Conservation (phyloP, 2,329 filamentous ascomycete species). For the Tolypocladium guangdongense region DNA sequence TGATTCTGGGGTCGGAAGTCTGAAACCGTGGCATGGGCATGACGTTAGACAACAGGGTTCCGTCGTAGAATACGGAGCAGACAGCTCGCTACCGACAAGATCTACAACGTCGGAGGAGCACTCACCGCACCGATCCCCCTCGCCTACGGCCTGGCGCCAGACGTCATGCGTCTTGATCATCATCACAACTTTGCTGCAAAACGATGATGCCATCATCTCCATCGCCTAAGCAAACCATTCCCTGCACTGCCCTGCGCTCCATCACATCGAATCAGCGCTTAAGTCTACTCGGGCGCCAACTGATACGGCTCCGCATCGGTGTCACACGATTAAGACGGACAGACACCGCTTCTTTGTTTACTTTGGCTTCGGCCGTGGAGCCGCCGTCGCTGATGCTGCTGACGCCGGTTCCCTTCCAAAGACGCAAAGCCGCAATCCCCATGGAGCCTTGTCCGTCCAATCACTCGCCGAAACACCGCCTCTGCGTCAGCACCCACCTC, state of each 20-base stretch:
- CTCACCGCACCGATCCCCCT: conserved; percentile 3
- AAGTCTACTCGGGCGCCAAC: not conserved
- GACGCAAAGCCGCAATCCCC: not conserved
- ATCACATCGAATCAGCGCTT: not conserved
- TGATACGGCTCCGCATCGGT: not conserved
- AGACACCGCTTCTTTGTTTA: not conserved
- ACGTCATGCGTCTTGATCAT: conserved; percentile 2
- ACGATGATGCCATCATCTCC: not conserved
- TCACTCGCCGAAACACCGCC: not conserved
- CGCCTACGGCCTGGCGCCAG: not conserved
- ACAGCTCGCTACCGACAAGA: not conserved
- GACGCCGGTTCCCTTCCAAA: not conserved
- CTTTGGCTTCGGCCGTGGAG: not conserved
- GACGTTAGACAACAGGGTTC: conserved; percentile 4
- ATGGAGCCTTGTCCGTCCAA: not conserved
- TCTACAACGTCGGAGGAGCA: not conserved
- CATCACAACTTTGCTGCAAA: conserved; percentile 1
- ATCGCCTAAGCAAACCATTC: not conserved
- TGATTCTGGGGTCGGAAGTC: not conserved
- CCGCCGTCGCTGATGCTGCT: not conserved
- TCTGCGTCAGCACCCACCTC: conserved; percentile 1
- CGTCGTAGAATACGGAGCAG: not conserved
- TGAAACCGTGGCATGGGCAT: conserved; percentile 1
- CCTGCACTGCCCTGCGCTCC: not conserved
- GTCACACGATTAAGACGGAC: not conserved